phyloP scores from a whole-genome alignment of 2,329 filamentous ascomycete genomes.

The Uncinocarpus reesii region DNA sequence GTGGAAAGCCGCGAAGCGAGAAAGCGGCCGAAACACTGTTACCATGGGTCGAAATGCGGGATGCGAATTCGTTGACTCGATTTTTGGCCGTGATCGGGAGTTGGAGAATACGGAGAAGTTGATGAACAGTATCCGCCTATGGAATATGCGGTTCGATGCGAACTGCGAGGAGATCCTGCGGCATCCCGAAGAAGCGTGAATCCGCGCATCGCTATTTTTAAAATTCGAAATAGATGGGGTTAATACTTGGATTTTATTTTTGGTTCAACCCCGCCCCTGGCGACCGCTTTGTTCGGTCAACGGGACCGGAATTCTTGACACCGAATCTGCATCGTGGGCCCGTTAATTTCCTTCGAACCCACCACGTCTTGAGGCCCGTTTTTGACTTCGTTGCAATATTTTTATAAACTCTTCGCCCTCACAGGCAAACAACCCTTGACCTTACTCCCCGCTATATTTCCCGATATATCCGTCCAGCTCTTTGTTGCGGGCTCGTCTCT shows the following conservation, averaged over 20 bases:
- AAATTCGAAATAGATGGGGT: not conserved
- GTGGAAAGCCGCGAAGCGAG: slow-evolving; percentile 74
- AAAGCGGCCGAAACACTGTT: slow-evolving; percentile 53
- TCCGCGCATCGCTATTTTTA: not conserved
- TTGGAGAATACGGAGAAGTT: slow-evolving; percentile 82
- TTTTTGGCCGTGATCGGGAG: slow-evolving; percentile 86
- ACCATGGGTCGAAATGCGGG: slow-evolving; percentile 86
- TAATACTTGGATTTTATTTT: not conserved
- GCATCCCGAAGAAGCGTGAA: not conserved
- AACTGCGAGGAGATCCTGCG: slow-evolving; percentile 83
- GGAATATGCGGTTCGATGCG: slow-evolving; percentile 88
- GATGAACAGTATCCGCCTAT: slow-evolving; percentile 78
- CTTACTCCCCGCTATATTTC: not conserved
- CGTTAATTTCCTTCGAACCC: not conserved
- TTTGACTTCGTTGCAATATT: not conserved
- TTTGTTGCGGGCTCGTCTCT: slow-evolving; percentile 1
- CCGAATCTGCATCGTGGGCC: too few species aligned
- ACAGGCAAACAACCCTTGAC: not conserved
- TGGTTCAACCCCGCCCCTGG: too few species aligned
- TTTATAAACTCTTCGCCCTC: slow-evolving; percentile 3
- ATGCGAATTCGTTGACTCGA: slow-evolving; percentile 88
- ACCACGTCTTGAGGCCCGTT: not conserved
- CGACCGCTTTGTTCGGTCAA: not conserved
- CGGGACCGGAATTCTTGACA: not conserved
- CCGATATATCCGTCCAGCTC: not conserved